Evolutionary conservation across 768 basidiomycete genomes (phyloP), one percentile per base, ranked within the genome.

Genomic region (Terana coerulea): DNA sequence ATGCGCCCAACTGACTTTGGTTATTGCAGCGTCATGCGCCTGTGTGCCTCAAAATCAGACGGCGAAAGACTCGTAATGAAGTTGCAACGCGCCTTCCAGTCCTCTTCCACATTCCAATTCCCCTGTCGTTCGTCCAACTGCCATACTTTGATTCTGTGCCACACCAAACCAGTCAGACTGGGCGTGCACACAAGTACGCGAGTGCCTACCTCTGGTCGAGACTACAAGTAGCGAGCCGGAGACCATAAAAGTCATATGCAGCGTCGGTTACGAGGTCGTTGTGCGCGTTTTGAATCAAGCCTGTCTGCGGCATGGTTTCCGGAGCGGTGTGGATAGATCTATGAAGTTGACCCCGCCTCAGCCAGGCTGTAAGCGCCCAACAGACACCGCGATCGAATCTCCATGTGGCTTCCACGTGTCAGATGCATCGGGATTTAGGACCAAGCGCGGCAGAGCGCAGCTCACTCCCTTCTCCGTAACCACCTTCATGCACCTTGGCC

Each of bases 21-120:
- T 81, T 31, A 97, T 77, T 0, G 95, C 83, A 14, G 93, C 93
- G 61, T 95, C 92, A 65, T 98, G 95, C n/a, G 95, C 95, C 91
- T 95, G 60, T 12, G 33, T 12, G 31, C 31, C 24, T n/a, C 30
- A 14, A 15, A 33, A 17, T 39, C 11, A 47, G 44, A n/a, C 11
- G 15, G 11, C 34, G 8, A 35, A n/a, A 53, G 50, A 42, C 28
- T 21, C 3, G 43, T 25, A 30, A 2, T n/a, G 43, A 19, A 22
- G 39, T 4, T 43, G 25, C 5, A 5, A 61, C 77, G 39, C 48
- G 88, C 92, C 76, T 93, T 95, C 94, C 94, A 97, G 61, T 95
- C 92, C 50, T 90, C 86, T 61, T 91, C 86, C 1, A 83, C 76
- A 30, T 69, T 78, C 92, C 93, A 94, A 4, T 74, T 76, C 5